Evolutionary conservation across 441 rosid species (phyloP), one percentile per base, ranked within the genome.

Genomic region (Kokia cookei): DNA sequence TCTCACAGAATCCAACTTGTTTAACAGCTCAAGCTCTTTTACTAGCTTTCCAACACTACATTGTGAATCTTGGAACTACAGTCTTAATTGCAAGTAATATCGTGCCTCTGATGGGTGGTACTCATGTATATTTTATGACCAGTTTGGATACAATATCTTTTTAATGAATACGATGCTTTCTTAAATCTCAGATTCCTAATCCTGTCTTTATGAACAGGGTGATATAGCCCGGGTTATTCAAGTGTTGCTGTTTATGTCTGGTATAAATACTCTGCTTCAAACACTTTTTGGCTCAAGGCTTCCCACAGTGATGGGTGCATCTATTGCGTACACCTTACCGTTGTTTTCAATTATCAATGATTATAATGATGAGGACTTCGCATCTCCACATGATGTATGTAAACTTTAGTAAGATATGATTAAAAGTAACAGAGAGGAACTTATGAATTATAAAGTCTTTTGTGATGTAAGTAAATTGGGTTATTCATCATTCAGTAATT

Each of bases 301-400:
- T 82, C 99, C 99, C 3, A 84, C 96, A 0, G 97, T 93, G 83
- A 93, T 95, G 98, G 90, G 97, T 32, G 91, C 90, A 60, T 93
- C 98, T 3, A 73, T 86, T 48, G 99, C 98, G 0, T 94, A 84
- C 79, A 80, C 72, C 53, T 76, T 94, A 57, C 93, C 98, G 1
- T 91, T 94, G 29, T 64, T 90, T 73, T 90, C 98, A 1, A 91
- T 93, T 77, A 85, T 92, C 71, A 91, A 82, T 77, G 98, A 94
- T 80, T 83, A 82, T 66, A 51, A 74, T 2, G 86, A 87, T 65
- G 88, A 79, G 40, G 83, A 66, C 64, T 84, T 91, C 65, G 1
- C 75, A n/a, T 69, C 81, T 8, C 91, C 86, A 69, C 90, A 86
- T 65, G 90, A 89, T 79, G 98, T 92, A 79, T 73, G 76, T 74